These are phyloP conservation scores for Hortiboletus campestris DNA, from an alignment of 768 basidiomycete species.

Conservation along the genomic window DNA sequence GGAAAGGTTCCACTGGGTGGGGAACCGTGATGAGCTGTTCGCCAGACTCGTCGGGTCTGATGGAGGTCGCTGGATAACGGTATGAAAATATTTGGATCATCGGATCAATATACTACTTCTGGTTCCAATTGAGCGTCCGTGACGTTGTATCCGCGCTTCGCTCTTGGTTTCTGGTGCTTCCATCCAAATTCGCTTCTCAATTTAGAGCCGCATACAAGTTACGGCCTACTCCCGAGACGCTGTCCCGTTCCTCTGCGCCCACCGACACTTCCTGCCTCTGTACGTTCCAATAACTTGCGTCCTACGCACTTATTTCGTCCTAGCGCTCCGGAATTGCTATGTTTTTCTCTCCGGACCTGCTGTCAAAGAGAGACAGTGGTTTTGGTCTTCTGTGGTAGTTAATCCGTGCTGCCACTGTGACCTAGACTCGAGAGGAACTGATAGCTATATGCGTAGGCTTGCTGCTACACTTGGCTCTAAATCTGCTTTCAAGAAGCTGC, in stretches of 20 bases:
- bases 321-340: slow-evolving; percentile 36
- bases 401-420: not conserved
- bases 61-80: slow-evolving; percentile 48
- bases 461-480: slow-evolving; percentile 88
- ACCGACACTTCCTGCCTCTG: not conserved
- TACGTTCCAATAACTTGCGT: slow-evolving; percentile 4
- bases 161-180: slow-evolving; percentile 18
- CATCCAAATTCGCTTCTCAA: not conserved
- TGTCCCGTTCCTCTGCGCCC: not conserved
- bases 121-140: slow-evolving; percentile 11
- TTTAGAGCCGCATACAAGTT: slow-evolving; percentile 9
- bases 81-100: slow-evolving; percentile 28
- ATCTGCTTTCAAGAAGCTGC: slow-evolving; percentile 81
- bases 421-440: not conserved
- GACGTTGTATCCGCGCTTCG: slow-evolving; percentile 16
- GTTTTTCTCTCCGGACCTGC: slow-evolving; percentile 85
- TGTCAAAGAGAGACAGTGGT: slow-evolving; percentile 80
- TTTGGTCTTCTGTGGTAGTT: slow-evolving; percentile 84
- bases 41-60: slow-evolving; percentile 56
- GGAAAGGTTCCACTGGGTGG: slow-evolving; percentile 60
- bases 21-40: slow-evolving; percentile 63
- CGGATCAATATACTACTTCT: slow-evolving; percentile 9
- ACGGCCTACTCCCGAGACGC: not conserved
- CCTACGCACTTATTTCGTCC: not conserved
- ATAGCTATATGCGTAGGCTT: slow-evolving; percentile 53